Evolutionary conservation across 2,329 filamentous ascomycete genomes (phyloP), one percentile per base, ranked within the genome.

Genomic region (Arthrinium phaeospermum): DNA sequence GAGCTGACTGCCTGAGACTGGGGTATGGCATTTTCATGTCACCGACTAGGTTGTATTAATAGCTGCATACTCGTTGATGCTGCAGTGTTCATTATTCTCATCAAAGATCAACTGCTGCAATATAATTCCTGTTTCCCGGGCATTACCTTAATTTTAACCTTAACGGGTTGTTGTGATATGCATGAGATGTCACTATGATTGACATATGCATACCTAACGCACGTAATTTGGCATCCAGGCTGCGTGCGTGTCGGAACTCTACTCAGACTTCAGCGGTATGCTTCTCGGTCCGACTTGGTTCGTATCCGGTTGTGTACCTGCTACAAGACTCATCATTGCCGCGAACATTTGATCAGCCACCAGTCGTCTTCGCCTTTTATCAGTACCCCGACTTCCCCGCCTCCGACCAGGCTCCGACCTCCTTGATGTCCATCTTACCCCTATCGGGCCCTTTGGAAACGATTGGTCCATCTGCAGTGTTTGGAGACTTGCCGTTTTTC

Each of bases 1-100:
- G 96, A 98, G 83, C 84, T 98, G 82, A 93, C 87, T 71, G 86
- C 86, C 45, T 80, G 78, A 64, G 83, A 24, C 37, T 22, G 30
- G 47, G 34, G 19, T 41, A 41, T 44, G 19, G 6, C 14, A 51
- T 41, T 47, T 70, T 34, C 24, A 41, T 30, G 37, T 24, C 37
- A 70, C 45, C 30, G 12, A 19, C 27, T 27, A 53, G 37, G 27
- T 70, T 70, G 30, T 57, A 51, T 41, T 44, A 41, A 41, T 51
- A 27, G 49, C 68, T 49, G 41, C 67, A 27, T 45, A 47, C 24
- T 47, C 44, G 44, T 27, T 6, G 45, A 19, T 30, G 41, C 13
- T 19, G n/a, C 44, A n/a, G 30, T 37, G 10, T 8, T 30, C n/a
- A 22, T 30, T 34, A 14, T 45, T 30, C 27, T 30, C n/a, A 13